These are phyloP conservation scores for Coemansia sp. DNA, from an alignment of 371 early-diverging fungal species.

Conservation along the genomic window DNA sequence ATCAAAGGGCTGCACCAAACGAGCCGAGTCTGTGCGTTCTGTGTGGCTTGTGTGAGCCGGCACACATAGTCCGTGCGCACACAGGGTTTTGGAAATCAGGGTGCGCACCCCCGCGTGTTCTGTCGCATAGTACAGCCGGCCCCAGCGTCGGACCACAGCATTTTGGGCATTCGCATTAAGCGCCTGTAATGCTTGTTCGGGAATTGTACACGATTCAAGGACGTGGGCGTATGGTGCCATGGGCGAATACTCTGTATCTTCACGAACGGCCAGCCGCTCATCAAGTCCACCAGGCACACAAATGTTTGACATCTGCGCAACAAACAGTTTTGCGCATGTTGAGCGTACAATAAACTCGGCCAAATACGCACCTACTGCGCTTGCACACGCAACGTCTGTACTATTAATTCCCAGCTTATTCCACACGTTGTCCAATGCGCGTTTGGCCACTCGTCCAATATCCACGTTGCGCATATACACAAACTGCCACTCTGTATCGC, in stretches of 20 bases:
- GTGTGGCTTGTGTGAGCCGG: not conserved
- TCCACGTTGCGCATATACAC: slow-evolving; percentile 52
- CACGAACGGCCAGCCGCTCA: slow-evolving; percentile 13
- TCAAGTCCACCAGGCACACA: slow-evolving; percentile 16
- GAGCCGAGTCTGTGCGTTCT: no score
- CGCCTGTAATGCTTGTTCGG: slow-evolving; percentile 15
- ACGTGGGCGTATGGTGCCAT: slow-evolving; percentile 24
- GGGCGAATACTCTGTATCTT: slow-evolving; percentile 23
- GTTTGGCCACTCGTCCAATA: slow-evolving; percentile 23
- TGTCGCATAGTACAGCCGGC: slow-evolving; percentile 25
- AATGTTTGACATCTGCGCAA: not conserved
- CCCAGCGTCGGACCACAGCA: slow-evolving; percentile 31
- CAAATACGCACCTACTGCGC: slow-evolving; percentile 35
- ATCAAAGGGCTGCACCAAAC: not conserved
- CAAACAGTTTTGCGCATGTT: slow-evolving; percentile 21
- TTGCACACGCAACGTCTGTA: slow-evolving; percentile 15
- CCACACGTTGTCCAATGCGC: slow-evolving; percentile 20
- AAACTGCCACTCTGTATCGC: slow-evolving; percentile 17
- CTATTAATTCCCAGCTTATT: slow-evolving; percentile 14
- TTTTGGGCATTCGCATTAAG: slow-evolving; percentile 25
- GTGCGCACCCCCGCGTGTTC: slow-evolving; percentile 5
- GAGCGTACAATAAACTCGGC: slow-evolving; percentile 42
- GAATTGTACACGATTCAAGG: slow-evolving; percentile 2
- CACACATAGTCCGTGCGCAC: not conserved
- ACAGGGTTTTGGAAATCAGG: slow-evolving; percentile 13